Evolutionary conservation across 164 flowering plant species (phyloP), one percentile per base, ranked within the genome.

Genomic region (Taxillus chinensis): DNA sequence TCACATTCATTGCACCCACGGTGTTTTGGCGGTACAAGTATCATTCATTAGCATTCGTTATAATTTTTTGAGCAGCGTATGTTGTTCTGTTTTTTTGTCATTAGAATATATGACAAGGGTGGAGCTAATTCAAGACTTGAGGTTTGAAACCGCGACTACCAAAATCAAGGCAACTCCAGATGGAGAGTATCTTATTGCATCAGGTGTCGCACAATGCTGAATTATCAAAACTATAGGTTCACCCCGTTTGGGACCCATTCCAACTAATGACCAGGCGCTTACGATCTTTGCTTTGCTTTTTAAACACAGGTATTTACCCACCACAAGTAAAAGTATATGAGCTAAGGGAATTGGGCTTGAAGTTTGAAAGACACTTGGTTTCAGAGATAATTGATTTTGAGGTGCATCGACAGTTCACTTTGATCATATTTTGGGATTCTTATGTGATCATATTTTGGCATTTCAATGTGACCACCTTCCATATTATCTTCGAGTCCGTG

Each of bases 261-360:
- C 27, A 27, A 27, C 27, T 27, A 27, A 27, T 27, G 27, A 27
- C 27, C 27, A 27, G 27, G 27, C 27, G 27, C 27, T 27, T 27
- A 27, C 27, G 27, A 27, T 27, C 39, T 39, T 75, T 39, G 51
- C 40, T 64, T 16, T 8, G 4, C 3, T 45, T 39, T 60, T 67
- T 63, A 62, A 55, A 50, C 70, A 39, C 65, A 90, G 97, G 96
- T 68, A 84, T 86, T 57, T 93, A 93, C 62, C 97, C 97, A 14
- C 97, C 99, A 51, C 96, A 89, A 74, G 78, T 93, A 58, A 90
- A 93, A 79, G 97, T 90, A 4, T 93, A 85, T 68, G 95, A 90
- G 74, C 73, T 89, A 5, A 79, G 85, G 70, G 80, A 93, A 59
- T 70, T 84, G 40, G 64, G 95, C 0, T 63, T 93, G 82, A 93